Percentiles rank a stretch among this genome's conserved stretches.
phyloP scores from a whole-genome alignment of 768 basidiomycete genomes.

The Trametes villosa region DNA sequence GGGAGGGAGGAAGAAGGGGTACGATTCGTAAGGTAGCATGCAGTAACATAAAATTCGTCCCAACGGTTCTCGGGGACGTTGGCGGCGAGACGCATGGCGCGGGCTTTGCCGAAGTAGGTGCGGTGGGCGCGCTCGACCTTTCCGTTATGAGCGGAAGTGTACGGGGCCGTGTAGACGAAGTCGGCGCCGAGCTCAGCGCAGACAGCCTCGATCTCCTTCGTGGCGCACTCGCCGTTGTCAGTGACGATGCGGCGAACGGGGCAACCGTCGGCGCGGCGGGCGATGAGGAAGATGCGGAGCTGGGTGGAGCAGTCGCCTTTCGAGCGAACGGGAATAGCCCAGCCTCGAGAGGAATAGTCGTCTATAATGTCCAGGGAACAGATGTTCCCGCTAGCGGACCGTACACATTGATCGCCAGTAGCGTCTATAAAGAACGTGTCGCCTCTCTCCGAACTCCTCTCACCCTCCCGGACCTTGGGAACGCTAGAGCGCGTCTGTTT shows the following conservation, averaged over 20 bases:
- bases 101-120: conserved; percentile 32
- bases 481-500: conserved; percentile 42
- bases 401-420: conserved; percentile 9
- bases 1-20: neutral
- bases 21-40: conserved; percentile 15
- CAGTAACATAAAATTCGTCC: conserved; percentile 16
- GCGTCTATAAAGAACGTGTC: conserved; percentile 39
- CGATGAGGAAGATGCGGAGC: conserved; percentile 37
- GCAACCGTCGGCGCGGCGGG: conserved; percentile 29
- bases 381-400: conserved; percentile 11
- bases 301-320: conserved; percentile 33
- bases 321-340: conserved; percentile 38
- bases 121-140: conserved; percentile 41
- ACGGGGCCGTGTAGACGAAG: conserved; percentile 32
- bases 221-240: conserved; percentile 33
- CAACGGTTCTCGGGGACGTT: conserved; percentile 8
- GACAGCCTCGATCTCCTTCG: conserved; percentile 15
- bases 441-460: conserved; percentile 24
- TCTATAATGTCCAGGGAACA: conserved; percentile 45
- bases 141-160: conserved; percentile 46
- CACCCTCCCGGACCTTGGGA: conserved; percentile 35
- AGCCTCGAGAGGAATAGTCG: conserved; percentile 35
- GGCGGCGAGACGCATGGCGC: conserved; percentile 9
- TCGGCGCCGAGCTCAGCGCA: conserved; percentile 1
- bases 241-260: conserved; percentile 24